Evolutionary conservation across 305 asterid species (phyloP), one percentile per base, ranked within the genome.

Genomic region (Solanum hybrid): DNA sequence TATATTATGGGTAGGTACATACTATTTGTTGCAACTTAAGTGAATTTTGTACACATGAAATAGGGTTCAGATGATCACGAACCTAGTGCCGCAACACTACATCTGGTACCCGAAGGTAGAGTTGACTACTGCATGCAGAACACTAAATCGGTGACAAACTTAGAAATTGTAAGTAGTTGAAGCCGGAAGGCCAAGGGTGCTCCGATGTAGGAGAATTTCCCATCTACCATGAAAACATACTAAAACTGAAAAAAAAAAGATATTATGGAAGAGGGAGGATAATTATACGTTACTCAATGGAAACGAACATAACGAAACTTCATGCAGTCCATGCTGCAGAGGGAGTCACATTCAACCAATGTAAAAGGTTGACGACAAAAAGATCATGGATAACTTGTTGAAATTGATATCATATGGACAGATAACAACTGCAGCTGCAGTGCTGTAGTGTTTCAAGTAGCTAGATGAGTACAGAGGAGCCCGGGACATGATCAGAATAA

Each of bases 401-500:
- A 93, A 93, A n/a, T 36, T 92, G 37, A 91, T 91, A 61, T 26
- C 20, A 42, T 92, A 79, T 94, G 96, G 93, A 64, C 94, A 94
- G 89, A 89, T 89, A 86, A 91, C 94, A 24, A 90, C 93, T 40
- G 92, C 92, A 85, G 94, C 95, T 83, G 96, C 94, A 81, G 90
- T 93, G 88, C 90, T 92, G 95, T 93, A 93, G 94, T 80, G 96
- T 89, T 94, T 92, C 86, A 92, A 93, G 89, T 94, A 89, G 90
- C 91, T 93, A 88, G 90, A 91, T 86, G 94, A 92, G 26, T 90
- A 92, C 82, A 90, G 24, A 85, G 89, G 88, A 42, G 91, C 77
- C 51, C 93, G 85, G 57, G 91, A 93, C 8, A 90, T 36, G 74
- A 93, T 94, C 39, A 84, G 94, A 86, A 94, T 92, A 42, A 89